Percentiles rank a stretch among this genome's conserved stretches.
Evolutionary conservation across 805 yeast species (phyloP).

Genomic region (Candida incommunis): DNA sequence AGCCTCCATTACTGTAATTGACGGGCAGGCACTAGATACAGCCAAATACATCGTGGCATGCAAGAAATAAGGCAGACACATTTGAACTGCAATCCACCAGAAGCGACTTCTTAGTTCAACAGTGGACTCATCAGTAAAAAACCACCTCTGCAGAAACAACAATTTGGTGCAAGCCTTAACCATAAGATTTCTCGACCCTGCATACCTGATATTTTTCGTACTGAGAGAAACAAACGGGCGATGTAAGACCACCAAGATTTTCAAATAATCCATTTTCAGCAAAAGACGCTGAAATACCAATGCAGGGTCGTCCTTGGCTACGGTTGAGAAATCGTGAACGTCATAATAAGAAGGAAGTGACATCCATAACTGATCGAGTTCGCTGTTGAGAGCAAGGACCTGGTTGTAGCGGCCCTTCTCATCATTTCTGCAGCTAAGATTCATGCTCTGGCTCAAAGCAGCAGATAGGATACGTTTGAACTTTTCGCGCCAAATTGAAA

Average conservation of each 20-base stretch:
- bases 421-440: conserved; percentile 1
- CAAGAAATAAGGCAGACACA: conserved; percentile 7
- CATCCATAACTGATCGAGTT: conserved; percentile 13
- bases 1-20: conserved; percentile 5
- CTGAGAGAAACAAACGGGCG: conserved; percentile 5
- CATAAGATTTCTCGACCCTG: not conserved
- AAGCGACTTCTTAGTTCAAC: conserved; percentile 5
- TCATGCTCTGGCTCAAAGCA: not conserved
- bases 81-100: conserved; percentile 6
- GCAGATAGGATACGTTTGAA: conserved; percentile 2
- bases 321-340: conserved; percentile 10
- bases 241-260: conserved; percentile 18
- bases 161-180: conserved; percentile 1
- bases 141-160: conserved; percentile 11
- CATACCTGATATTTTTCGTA: not conserved
- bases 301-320: conserved; percentile 12
- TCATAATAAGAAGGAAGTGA: conserved; percentile 13
- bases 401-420: conserved; percentile 8
- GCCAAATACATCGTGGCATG: conserved; percentile 11
- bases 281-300: conserved; percentile 17
- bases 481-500: conserved; percentile 9
- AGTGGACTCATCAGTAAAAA: conserved; percentile 6
- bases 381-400: conserved; percentile 14
- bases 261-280: conserved; percentile 17
- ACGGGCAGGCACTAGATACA: conserved; percentile 7